A percentile compares a stretch with the other conserved stretches of the same genome.
Conservation (phyloP, 2,329 filamentous ascomycete species). For the Byssothecium circinans region DNA sequence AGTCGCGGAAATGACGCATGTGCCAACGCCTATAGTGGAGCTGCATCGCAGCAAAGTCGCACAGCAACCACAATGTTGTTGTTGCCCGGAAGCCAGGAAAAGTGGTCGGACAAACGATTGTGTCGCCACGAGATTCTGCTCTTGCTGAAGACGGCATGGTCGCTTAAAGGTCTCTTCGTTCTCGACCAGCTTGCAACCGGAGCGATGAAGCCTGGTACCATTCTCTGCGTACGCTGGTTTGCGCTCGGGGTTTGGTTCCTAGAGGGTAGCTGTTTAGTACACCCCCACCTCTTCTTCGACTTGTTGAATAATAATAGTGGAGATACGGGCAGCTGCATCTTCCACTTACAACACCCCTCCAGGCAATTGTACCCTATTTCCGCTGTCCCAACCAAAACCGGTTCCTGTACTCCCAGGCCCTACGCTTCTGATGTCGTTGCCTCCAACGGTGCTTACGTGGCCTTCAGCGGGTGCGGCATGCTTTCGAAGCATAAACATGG, state of each 20-base stretch:
- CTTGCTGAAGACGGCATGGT: too few species aligned
- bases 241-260: neutral
- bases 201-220: neutral
- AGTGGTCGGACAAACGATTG: too few species aligned
- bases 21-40: too few species aligned
- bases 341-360: slow-evolving; percentile 35
- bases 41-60: too few species aligned
- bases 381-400: slow-evolving; percentile 21
- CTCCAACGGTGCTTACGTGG: slow-evolving; percentile 45
- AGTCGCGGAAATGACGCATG: too few species aligned
- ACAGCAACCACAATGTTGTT: too few species aligned
- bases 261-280: neutral
- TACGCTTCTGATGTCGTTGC: slow-evolving; percentile 33
- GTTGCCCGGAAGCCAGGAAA: too few species aligned
- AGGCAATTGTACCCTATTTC: slow-evolving; percentile 31
- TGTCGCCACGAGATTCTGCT: too few species aligned
- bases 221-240: neutral
- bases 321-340: neutral
- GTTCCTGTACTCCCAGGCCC: slow-evolving; percentile 8
- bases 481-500: slow-evolving; percentile 95
- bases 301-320: neutral
- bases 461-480: slow-evolving; percentile 59
- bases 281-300: neutral
- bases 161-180: too few species aligned
- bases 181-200: too few species aligned